These are phyloP conservation scores for Gnomoniopsis smithogilvyi DNA, from an alignment of 2,329 filamentous ascomycete genomes.

Conservation along the genomic window DNA sequence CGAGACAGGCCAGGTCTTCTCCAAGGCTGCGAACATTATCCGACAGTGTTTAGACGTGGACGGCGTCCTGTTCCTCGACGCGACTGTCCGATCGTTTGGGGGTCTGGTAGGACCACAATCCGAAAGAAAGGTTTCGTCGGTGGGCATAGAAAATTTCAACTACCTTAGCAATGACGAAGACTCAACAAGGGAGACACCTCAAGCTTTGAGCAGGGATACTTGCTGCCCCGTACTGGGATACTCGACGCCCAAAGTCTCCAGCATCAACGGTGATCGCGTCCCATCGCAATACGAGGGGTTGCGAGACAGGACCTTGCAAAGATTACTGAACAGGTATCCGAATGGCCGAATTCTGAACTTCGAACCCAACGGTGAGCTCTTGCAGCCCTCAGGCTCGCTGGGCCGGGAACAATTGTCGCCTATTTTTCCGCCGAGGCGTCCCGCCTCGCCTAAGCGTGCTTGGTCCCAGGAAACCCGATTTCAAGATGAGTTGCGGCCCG, in stretches of 20 bases:
- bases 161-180: constrained; percentile 17
- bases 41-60: constrained; percentile 40
- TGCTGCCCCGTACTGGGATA: constrained; percentile 35
- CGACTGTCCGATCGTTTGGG: constrained; percentile 27
- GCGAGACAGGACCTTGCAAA: constrained; percentile 36
- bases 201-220: constrained; percentile 4
- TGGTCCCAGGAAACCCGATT: constrained; percentile 4
- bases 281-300: constrained; percentile 23
- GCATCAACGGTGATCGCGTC: constrained; percentile 26
- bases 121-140: constrained; percentile 6
- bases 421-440: background rate
- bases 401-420: constrained; percentile 17
- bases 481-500: background rate
- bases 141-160: constrained; percentile 10
- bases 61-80: constrained; percentile 34
- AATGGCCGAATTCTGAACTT: constrained; percentile 44
- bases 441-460: background rate
- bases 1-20: constrained; percentile 14
- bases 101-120: constrained; percentile 23
- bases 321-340: constrained; percentile 41
- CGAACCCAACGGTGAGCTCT: constrained; percentile 30
- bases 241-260: constrained; percentile 32
- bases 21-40: constrained; percentile 38
- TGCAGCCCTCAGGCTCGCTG: constrained; percentile 18
- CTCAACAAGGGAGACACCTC: constrained; percentile 6